Conservation (phyloP, 23 red algal species). For the Gracilaria domingensis region DNA sequence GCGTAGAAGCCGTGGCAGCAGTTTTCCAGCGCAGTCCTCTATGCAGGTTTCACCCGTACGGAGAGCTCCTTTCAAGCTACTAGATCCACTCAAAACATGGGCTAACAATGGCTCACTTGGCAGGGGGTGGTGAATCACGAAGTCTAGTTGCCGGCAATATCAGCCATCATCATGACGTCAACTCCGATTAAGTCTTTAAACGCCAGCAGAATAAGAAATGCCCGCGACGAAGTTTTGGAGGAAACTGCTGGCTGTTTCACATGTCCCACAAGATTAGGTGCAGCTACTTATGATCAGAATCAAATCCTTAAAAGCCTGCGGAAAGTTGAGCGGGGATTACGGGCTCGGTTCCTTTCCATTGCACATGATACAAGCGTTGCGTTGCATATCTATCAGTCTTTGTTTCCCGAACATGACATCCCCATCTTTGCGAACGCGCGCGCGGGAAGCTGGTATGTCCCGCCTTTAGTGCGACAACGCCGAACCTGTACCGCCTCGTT, state of each 20-base stretch:
- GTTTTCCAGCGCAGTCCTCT: too few relatives aligned
- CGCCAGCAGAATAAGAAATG: neutral
- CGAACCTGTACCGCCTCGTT: conserved; percentile 30
- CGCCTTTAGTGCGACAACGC: conserved; percentile 11
- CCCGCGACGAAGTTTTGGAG: neutral
- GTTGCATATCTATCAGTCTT: conserved; percentile 16
- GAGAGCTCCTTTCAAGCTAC: too few relatives aligned
- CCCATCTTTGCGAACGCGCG: conserved; percentile 64
- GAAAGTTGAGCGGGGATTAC: neutral
- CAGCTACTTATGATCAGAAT: conserved; percentile 35
- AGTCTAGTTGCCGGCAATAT: too few relatives aligned
- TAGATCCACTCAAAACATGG: too few relatives aligned
- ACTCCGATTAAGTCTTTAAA: neutral
- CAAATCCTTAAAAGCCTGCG: conserved; percentile 24
- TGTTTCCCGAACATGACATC: neutral
- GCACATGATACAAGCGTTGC: conserved; percentile 33
- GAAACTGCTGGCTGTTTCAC: neutral
- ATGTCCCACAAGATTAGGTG: neutral
- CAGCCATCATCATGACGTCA: neutral
- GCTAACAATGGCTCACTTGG: too few relatives aligned
- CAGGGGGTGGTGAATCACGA: too few relatives aligned
- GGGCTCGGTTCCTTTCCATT: conserved; percentile 59
- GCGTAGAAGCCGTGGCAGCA: too few relatives aligned
- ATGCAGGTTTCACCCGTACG: too few relatives aligned
- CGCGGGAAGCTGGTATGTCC: conserved; percentile 70